Evolutionary conservation across 441 rosid species (phyloP), one percentile per base, ranked within the genome.

Genomic region (Brassica hybrid): DNA sequence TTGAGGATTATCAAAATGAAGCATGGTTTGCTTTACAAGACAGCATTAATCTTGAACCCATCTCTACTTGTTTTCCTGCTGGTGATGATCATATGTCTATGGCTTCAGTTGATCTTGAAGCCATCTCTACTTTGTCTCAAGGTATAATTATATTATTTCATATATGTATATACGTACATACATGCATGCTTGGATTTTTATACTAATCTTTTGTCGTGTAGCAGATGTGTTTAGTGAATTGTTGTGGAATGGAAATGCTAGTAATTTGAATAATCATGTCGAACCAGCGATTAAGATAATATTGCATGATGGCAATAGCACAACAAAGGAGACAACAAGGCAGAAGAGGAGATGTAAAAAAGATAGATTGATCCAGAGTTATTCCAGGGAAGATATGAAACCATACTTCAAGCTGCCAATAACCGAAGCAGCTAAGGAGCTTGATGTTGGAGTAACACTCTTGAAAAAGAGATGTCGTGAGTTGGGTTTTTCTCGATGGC

Each of bases 381-480:
- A 87, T 18, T 65, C 90, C 0, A 78, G 83, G 60, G 78, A 86
- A 21, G 36, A 38, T 2, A 69, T 90, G 2, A 82, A 80, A 8
- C 50, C 74, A 69, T 86, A 86, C 65, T 94, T 86, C 48, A 85
- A 90, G 86, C 81, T 86, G 89, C 91, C 93, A 0, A 94, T 90
- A 17, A 80, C 87, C 1, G 86, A 87, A 70, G 98, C 97, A 0
- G 94, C 98, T 0, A 89, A 78, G 69, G 93, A 88, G 73, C 89
- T 94, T 1, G 83, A 87, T 2, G 81, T 91, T 7, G 97, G 98
- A 0, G n/a, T 94, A 58, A 94, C 98, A 0, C 74, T 90, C 6
- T 61, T 94, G 84, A 94, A 94, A 81, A 94, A 90, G 70, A 88
- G 83, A 79, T 91, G 98, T 60, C 86, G 97, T 61, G 96, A 91